phyloP scores from a whole-genome alignment of 2,329 filamentous ascomycete species.

The Shiraia sp. region DNA sequence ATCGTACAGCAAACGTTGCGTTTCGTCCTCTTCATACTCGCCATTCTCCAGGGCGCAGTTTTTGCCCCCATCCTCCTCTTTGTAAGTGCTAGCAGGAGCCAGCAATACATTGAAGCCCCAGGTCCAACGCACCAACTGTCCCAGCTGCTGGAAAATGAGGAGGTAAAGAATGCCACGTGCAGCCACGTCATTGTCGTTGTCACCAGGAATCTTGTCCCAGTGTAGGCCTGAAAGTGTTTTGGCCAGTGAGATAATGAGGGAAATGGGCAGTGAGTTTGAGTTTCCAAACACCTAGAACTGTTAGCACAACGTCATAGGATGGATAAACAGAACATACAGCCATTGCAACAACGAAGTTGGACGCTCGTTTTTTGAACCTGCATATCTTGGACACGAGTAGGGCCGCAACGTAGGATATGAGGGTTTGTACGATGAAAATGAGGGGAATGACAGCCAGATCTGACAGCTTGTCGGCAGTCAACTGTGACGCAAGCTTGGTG shows the following conservation, averaged over 20 bases:
- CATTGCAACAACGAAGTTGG: constrained; percentile 97
- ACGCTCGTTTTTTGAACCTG: constrained; percentile 79
- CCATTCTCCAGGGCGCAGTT: constrained; percentile 51
- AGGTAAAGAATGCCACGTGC: constrained; percentile 94
- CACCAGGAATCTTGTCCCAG: constrained; percentile 87
- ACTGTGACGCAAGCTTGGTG: constrained; percentile 91
- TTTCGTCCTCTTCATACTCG: constrained; percentile 58
- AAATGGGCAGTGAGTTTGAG: constrained; percentile 96
- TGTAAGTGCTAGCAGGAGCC: constrained; percentile 77
- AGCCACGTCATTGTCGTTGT: constrained; percentile 93
- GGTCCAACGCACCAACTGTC: constrained; percentile 93
- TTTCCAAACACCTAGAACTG: constrained; percentile 79
- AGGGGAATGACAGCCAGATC: constrained; percentile 94
- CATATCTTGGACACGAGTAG: constrained; percentile 72
- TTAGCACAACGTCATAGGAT: constrained; percentile 16
- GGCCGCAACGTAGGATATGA: constrained; percentile 82
- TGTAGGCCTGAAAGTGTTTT: constrained; percentile 90
- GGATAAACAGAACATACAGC: constrained; percentile 57
- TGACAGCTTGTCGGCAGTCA: constrained; percentile 85
- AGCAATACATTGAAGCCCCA: constrained; percentile 96
- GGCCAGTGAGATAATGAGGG: constrained; percentile 89
- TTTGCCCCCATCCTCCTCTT: constrained; percentile 60
- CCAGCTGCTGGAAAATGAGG: constrained; percentile 95
- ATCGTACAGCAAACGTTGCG: constrained; percentile 44
- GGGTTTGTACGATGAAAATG: constrained; percentile 87